These are phyloP conservation scores for Xylariales sp. DNA, from an alignment of 2,329 filamentous ascomycete genomes.

Conservation along the genomic window DNA sequence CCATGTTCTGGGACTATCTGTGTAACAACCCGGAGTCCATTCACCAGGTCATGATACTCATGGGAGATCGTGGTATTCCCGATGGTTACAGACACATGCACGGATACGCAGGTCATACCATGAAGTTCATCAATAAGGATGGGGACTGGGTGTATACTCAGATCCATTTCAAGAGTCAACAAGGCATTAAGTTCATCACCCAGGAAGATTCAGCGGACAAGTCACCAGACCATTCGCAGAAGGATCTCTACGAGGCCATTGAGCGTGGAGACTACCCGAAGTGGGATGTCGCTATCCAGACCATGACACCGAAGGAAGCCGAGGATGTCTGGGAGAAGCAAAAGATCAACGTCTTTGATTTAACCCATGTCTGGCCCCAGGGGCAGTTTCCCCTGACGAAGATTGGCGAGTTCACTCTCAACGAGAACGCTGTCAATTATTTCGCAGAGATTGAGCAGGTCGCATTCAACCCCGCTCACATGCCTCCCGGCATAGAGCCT, in stretches of 20 bases:
- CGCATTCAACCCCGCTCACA: constrained; percentile 63
- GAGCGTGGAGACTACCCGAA: constrained; percentile 54
- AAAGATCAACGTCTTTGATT: constrained; percentile 60
- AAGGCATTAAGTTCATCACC: constrained; percentile 56
- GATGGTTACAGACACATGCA: constrained; percentile 64
- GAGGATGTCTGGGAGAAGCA: constrained; percentile 39
- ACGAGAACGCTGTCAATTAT: constrained; percentile 62
- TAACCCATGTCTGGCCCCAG: constrained; percentile 67
- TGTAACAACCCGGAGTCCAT: constrained; percentile 57
- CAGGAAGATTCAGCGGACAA: constrained; percentile 52
- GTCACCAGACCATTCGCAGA: constrained; percentile 58
- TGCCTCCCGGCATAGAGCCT: constrained; percentile 63
- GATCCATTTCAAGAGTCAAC: constrained; percentile 59
- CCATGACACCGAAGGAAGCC: constrained; percentile 56
- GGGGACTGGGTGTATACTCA: constrained; percentile 63
- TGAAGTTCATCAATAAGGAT: constrained; percentile 60
- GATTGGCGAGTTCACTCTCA: constrained; percentile 59
- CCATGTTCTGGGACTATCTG: constrained; percentile 49
- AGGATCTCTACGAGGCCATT: constrained; percentile 62
- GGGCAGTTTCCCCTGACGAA: constrained; percentile 54
- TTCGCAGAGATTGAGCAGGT: constrained; percentile 67
- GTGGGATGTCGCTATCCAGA: constrained; percentile 63
- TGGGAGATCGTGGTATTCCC: constrained; percentile 62
- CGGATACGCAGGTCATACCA: constrained; percentile 62
- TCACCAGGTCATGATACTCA: constrained; percentile 62